Evolutionary conservation across 169 alveolate genomes (phyloP), one percentile per base, ranked within the genome.

Genomic region (Eimeria maxima): DNA sequence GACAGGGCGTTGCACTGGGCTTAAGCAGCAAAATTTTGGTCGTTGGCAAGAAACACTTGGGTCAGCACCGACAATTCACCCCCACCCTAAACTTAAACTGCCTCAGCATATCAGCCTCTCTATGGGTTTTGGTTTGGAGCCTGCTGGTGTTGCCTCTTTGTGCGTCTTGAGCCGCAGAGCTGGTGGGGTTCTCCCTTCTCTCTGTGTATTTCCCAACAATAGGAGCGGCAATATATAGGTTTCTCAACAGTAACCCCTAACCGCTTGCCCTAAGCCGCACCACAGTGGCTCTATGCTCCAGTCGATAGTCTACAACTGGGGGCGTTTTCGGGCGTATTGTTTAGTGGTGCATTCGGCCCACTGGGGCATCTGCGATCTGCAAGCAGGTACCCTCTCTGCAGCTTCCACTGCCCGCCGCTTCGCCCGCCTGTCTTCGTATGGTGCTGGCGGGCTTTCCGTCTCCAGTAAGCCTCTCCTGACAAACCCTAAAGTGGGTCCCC

Each of bases 381-480:
- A 22, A 45, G 38, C 88, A 78, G 88, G 88, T 63, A 20, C 24
- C 44, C 38, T 78, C 88, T n/a, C 44, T 42, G 88, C 88, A 33
- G 42, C 88, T 78, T 29, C 91, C 91, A 27, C 45, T 83, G 33
- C 18, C 53, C 53, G 53, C 69, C 22, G 60, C 80, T 60, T 33
- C 57, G 20, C 11, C 13, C 33, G 42, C 81, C 2, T 63, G 69
- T 6, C 63, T 47, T 13, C 93, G 45, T 16, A 14, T 86, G 57
- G 93, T 86, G 60, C 67, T 86, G 27, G 93, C 81, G 1, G 93
- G 93, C 22, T 86, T 86, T 24, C 93, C 93, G 20, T 24, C 55
- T n/a, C 60, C 93, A 18, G 93, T 86, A 29, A 63, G 71, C 44
- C 76, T 57, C 14, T 24, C 2, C 38, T 53, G 8, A 50, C 45